Evolutionary conservation across 2,329 filamentous ascomycete species (phyloP).

Genomic region (Mycosphaerelloides madeirae): DNA sequence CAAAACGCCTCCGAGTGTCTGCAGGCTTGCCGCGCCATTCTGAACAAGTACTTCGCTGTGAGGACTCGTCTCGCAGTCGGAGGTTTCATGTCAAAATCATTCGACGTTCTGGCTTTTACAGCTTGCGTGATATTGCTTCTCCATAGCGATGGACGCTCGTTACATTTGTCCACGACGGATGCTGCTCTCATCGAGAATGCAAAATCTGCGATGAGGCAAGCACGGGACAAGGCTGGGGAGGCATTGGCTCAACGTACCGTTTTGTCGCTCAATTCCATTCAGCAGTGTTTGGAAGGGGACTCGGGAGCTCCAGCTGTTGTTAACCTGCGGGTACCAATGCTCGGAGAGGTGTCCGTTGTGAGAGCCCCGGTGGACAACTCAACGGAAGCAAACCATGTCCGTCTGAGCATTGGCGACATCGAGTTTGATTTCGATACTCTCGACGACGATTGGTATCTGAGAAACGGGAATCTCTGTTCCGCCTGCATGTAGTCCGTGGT

Average conservation of each 20-base stretch:
- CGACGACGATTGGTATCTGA: background rate
- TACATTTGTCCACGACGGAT: background rate
- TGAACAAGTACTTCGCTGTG: constrained; percentile 4
- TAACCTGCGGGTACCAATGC: background rate
- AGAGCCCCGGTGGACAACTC: no score
- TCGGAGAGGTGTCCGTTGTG: background rate
- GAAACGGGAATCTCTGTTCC: no score
- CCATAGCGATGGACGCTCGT: background rate
- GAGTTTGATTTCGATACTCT: background rate
- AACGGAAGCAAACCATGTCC: no score
- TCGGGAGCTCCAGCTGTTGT: background rate
- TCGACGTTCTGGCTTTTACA: constrained; percentile 9
- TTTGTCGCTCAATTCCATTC: background rate
- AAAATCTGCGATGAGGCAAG: constrained; percentile 3
- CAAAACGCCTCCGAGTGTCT: constrained; percentile 2
- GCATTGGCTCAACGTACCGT: constrained; percentile 1
- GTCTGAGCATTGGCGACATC: background rate
- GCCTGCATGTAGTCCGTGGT: no score
- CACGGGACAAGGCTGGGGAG: background rate
- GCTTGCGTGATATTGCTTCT: constrained; percentile 5
- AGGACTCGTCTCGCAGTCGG: constrained; percentile 2
- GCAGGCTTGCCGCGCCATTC: constrained; percentile 4
- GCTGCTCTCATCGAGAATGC: constrained; percentile 6
- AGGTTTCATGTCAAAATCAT: constrained; percentile 2
- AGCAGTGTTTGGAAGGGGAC: constrained; percentile 5